phyloP scores from a whole-genome alignment of 257 asterid genomes.

The Echium plantagineum region DNA sequence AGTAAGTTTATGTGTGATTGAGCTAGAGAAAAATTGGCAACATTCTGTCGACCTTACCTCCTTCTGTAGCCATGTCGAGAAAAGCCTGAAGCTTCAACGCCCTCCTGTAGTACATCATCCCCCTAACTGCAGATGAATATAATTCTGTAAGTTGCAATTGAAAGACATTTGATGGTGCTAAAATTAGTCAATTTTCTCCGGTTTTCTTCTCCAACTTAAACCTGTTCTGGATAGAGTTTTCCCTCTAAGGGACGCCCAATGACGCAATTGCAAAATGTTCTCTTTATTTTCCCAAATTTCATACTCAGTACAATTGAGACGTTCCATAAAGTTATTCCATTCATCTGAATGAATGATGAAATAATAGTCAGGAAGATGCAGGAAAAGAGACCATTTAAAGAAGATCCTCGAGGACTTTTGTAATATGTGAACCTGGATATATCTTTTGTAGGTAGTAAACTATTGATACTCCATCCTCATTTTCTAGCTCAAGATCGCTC shows the following conservation, averaged over 20 bases:
- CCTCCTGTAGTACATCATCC: slow-evolving; percentile 98
- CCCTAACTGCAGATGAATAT: slow-evolving; percentile 63
- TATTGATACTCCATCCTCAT: slow-evolving; percentile 95
- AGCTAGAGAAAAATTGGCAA: not conserved
- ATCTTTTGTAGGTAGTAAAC: slow-evolving; percentile 78
- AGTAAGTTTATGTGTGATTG: not conserved
- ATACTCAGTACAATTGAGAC: slow-evolving; percentile 56
- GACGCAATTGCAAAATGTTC: slow-evolving; percentile 80
- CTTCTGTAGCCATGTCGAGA: slow-evolving; percentile 93
- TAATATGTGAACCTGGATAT: slow-evolving; percentile 62
- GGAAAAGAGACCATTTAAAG: slow-evolving; percentile 3
- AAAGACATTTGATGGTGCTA: slow-evolving; percentile 5
- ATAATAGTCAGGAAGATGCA: slow-evolving; percentile 1
- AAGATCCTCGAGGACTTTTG: not conserved
- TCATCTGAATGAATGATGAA: slow-evolving; percentile 49
- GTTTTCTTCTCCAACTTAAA: slow-evolving; percentile 9
- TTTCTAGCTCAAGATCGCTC: slow-evolving; percentile 91
- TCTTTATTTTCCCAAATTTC: slow-evolving; percentile 86
- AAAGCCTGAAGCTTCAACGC: slow-evolving; percentile 98
- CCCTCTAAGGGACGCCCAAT: slow-evolving; percentile 99
- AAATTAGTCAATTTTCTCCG: slow-evolving; percentile 1
- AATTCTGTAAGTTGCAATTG: slow-evolving; percentile 5
- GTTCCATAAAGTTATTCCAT: slow-evolving; percentile 93
- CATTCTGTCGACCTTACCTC: slow-evolving; percentile 30
- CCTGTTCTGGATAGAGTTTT: slow-evolving; percentile 97